Conservation (phyloP, 1,284 basidiomycete species). For the Coniophora puteana region DNA sequence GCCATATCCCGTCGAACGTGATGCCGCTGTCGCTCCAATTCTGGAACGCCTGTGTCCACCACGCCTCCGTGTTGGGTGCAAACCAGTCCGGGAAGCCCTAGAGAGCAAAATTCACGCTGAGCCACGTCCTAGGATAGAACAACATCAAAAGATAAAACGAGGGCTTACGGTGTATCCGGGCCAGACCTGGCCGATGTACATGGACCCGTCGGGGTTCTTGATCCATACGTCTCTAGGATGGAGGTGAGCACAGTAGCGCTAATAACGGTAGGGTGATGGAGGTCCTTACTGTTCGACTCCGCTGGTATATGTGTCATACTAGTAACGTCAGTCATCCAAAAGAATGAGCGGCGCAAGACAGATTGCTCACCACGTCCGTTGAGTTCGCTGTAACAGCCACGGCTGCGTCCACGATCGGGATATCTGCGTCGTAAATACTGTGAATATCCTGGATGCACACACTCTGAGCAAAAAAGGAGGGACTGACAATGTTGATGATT, state of each 20-base stretch:
- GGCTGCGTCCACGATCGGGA: conserved; percentile 41
- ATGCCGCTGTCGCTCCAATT: conserved; percentile 63
- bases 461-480: no score
- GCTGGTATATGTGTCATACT: conserved; percentile 45
- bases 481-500: conserved; percentile 41
- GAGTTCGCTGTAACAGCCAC: conserved; percentile 34
- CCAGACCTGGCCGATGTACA: conserved; percentile 68
- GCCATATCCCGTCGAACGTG: conserved; percentile 67
- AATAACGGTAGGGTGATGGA: not conserved
- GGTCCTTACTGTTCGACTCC: conserved; percentile 37
- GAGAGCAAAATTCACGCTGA: no score
- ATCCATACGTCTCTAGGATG: conserved; percentile 53
- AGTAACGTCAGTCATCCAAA: conserved; percentile 4
- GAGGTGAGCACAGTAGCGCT: not conserved
- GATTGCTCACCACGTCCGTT: conserved; percentile 35
- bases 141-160: not conserved
- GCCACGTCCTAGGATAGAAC: not conserved
- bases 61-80: conserved; percentile 47
- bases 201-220: conserved; percentile 62
- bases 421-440: no score
- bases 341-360: not conserved
- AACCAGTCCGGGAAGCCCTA: conserved; percentile 75
- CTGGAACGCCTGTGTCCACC: conserved; percentile 55
- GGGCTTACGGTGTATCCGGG: conserved; percentile 44
- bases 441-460: no score